Conservation (phyloP, 2,329 filamentous ascomycete genomes). For the Sporothrix sp. region DNA sequence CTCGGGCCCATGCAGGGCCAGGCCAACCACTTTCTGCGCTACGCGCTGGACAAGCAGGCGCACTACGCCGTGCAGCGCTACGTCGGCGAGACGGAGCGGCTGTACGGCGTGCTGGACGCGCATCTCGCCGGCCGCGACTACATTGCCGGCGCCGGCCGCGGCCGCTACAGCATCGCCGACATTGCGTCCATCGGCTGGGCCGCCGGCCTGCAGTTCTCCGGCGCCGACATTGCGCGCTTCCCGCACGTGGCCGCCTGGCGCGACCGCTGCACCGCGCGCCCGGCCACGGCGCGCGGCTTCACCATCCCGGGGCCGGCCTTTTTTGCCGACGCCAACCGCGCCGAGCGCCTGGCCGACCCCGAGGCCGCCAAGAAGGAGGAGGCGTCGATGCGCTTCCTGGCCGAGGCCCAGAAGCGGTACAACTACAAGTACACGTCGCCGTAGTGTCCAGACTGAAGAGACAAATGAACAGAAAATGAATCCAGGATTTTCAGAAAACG, state of each 20-base stretch:
- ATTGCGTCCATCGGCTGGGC: slow-evolving; percentile 66
- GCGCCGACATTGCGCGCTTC: slow-evolving; percentile 54
- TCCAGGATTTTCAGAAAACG: too few relatives aligned
- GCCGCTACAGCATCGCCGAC: slow-evolving; percentile 58
- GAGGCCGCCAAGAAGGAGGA: slow-evolving; percentile 36
- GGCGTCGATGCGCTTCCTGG: slow-evolving; percentile 26
- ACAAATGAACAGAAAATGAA: neutral
- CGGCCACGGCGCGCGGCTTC: slow-evolving; percentile 53
- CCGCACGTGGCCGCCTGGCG: slow-evolving; percentile 59
- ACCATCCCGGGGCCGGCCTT: slow-evolving; percentile 42
- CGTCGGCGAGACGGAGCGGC: slow-evolving; percentile 61
- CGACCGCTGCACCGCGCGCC: slow-evolving; percentile 47
- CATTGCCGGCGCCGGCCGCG: slow-evolving; percentile 41
- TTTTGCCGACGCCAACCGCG: slow-evolving; percentile 31
- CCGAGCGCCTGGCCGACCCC: slow-evolving; percentile 29
- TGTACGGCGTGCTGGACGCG: slow-evolving; percentile 63
- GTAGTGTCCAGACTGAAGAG: slow-evolving; percentile 20
- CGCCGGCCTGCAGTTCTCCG: slow-evolving; percentile 46
- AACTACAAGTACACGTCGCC: slow-evolving; percentile 39
- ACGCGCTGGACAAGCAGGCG: slow-evolving; percentile 54
- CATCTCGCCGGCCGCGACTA: slow-evolving; percentile 47
- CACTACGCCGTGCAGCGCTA: slow-evolving; percentile 65
- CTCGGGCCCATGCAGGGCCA: slow-evolving; percentile 65
- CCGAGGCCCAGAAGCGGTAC: slow-evolving; percentile 36
- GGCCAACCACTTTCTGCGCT: slow-evolving; percentile 62